Percentiles rank a stretch among this genome's conserved stretches.
Conservation (phyloP, 2,329 filamentous ascomycete species). For the Sclerotinia minor region DNA sequence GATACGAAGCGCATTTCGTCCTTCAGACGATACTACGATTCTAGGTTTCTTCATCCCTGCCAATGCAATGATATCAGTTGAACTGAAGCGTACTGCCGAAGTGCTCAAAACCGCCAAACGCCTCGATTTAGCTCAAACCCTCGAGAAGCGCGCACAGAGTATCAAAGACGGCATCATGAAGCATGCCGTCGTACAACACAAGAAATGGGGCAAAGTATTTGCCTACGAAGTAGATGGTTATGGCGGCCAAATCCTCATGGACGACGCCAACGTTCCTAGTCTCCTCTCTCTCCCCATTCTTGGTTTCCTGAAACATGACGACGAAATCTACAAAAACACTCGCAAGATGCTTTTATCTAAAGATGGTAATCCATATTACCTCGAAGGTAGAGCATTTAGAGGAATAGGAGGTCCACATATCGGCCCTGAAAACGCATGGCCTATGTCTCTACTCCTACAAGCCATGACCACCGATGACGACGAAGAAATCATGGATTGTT, state of each 20-base stretch:
- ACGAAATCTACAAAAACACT: slow-evolving; percentile 83
- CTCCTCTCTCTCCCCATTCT: slow-evolving; percentile 75
- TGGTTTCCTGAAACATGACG: slow-evolving; percentile 66
- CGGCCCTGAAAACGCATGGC: slow-evolving; percentile 89
- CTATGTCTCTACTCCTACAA: slow-evolving; percentile 91
- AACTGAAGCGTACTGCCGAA: slow-evolving; percentile 72
- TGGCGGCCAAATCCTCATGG: slow-evolving; percentile 80
- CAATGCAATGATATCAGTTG: slow-evolving; percentile 94
- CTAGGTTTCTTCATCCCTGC: slow-evolving; percentile 92
- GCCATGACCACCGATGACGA: slow-evolving; percentile 86
- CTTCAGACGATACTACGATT: slow-evolving; percentile 92
- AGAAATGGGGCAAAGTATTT: slow-evolving; percentile 75
- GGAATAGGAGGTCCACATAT: slow-evolving; percentile 82
- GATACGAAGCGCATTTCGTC: slow-evolving; percentile 87
- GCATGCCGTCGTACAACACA: slow-evolving; percentile 76
- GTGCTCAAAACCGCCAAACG: slow-evolving; percentile 63
- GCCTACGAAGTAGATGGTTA: slow-evolving; percentile 89
- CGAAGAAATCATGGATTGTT: slow-evolving; percentile 72
- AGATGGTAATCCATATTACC: slow-evolving; percentile 76
- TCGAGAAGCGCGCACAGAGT: slow-evolving; percentile 58
- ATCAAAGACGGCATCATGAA: slow-evolving; percentile 80
- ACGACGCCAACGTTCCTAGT: slow-evolving; percentile 85
- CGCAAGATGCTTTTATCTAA: slow-evolving; percentile 60
- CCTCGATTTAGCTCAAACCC: slow-evolving; percentile 52
- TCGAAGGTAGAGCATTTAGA: slow-evolving; percentile 72